Conservation (phyloP, 1,284 basidiomycete genomes). For the Inonotus hispidus region DNA sequence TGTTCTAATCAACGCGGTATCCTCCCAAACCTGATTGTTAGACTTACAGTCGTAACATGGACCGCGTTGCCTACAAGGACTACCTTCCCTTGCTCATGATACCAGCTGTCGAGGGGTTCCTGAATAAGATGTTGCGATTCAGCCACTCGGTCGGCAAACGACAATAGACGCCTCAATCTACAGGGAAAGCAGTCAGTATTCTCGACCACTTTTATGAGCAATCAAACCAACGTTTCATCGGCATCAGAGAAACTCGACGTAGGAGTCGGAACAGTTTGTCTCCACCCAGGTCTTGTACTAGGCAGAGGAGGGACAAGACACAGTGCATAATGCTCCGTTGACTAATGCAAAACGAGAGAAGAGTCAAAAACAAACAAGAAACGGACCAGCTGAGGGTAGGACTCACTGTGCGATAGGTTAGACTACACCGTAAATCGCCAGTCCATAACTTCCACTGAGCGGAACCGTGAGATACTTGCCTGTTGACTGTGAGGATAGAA, state of each 20-base stretch:
- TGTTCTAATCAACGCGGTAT: not conserved
- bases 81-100: conserved; percentile 36
- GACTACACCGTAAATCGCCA: not conserved
- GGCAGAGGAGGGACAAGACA: not conserved
- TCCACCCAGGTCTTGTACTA: not conserved
- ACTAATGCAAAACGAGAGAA: not conserved
- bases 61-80: conserved; percentile 46
- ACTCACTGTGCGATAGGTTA: conserved; percentile 8
- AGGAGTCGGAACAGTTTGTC: not conserved
- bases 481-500: not conserved
- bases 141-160: not conserved
- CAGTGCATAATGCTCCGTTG: conserved; percentile 1
- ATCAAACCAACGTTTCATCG: conserved; percentile 9
- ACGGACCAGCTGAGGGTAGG: not conserved
- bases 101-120: conserved; percentile 39
- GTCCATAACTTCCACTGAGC: conserved; percentile 14
- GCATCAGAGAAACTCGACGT: conserved; percentile 7
- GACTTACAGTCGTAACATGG: conserved; percentile 34
- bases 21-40: not conserved
- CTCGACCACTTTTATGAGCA: not conserved
- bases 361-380: not conserved
- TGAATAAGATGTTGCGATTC: conserved; percentile 10
- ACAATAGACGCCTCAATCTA: conserved; percentile 11
- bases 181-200: not conserved
- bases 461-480: not conserved